Base-by-base conservation (phyloP, 768 basidiomycete species). In the Kwoniella bestiolae region DNA sequence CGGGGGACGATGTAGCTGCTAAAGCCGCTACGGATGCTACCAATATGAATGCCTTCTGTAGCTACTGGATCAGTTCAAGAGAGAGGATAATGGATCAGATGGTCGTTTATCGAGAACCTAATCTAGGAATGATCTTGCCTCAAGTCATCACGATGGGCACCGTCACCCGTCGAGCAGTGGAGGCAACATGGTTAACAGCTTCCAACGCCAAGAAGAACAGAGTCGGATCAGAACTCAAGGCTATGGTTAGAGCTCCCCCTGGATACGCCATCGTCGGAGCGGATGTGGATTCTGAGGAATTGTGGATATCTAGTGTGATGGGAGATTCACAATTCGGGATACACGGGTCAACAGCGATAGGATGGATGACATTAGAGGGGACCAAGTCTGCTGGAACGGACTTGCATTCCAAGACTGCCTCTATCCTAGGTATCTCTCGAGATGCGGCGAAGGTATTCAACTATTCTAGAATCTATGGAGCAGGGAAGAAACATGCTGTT, bases 361-460 rank as follows among this genome's bases (percentile, higher is more conserved):
- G 96, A 3, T 98, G 95, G 95, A 98, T 99, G 95, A 97, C 94
- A 16, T 86, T 99, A 29, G 96, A 98, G 80, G 94, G 96, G 0
- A 95, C 94, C 16, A 98, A 98, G 81, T 86, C 89, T 0, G 89
- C 90, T 0, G 94, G 94, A 5, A 98, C 95, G 5, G 95, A 99
- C 82, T 82, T 99, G 31, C 95, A 97, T 76, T 97, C 94, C 11
- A 96, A 96, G 83, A 95, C 94, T 1, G 96, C 95, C 11, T 87
- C 82, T 64, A 98, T 98, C 75, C 84, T 98, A 41, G 91, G 91
- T 18, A 94, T 94, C 69, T 91, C 92, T 44, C 87, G 95, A 32
- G 93, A 98, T 75, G 89, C 91, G 71, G 95, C 96, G 32, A 98
- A 99, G 80, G 92, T 80, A 1, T 99, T 99, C 87, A 99, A 99